Conservation (phyloP, 495 filamentous ascomycete genomes). For the Aspergillus avenaceus region DNA sequence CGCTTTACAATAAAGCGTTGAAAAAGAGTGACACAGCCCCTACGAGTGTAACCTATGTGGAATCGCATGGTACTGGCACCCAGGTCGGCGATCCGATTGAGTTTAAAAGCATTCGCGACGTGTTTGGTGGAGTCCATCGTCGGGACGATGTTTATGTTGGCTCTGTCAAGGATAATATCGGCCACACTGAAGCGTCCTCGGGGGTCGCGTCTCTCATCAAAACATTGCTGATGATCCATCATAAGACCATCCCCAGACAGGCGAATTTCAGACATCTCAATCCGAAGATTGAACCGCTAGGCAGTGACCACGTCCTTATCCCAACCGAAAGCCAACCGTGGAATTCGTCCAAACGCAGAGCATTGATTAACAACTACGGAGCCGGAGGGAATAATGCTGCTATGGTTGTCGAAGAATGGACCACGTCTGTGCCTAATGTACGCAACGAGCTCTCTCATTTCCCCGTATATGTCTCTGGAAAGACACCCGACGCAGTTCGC, state of each 20-base stretch:
- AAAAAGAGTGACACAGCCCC: constrained; percentile 7
- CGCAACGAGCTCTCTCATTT: too few relatives aligned
- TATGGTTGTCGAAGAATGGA: constrained; percentile 20
- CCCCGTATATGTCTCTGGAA: too few relatives aligned
- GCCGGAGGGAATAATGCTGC: constrained; percentile 39
- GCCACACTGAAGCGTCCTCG: constrained; percentile 46
- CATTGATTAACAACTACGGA: constrained; percentile 45
- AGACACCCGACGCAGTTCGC: background rate
- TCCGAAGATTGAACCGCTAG: constrained; percentile 17
- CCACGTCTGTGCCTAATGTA: too few relatives aligned
- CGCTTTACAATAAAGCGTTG: constrained; percentile 15
- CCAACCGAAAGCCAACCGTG: constrained; percentile 21
- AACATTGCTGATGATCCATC: constrained; percentile 42
- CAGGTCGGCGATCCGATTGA: constrained; percentile 37
- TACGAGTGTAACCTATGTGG: constrained; percentile 11
- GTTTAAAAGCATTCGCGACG: constrained; percentile 25
- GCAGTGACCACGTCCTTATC: constrained; percentile 31
- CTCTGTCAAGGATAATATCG: constrained; percentile 45
- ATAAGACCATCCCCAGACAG: constrained; percentile 33
- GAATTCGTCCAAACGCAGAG: constrained; percentile 23
- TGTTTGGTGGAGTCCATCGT: constrained; percentile 19
- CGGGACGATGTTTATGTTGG: constrained; percentile 18
- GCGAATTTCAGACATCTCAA: constrained; percentile 36
- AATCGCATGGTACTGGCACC: constrained; percentile 31
- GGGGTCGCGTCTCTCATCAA: constrained; percentile 43